phyloP scores from a whole-genome alignment of 768 basidiomycete genomes.

The Cystobasidium tubakii region DNA sequence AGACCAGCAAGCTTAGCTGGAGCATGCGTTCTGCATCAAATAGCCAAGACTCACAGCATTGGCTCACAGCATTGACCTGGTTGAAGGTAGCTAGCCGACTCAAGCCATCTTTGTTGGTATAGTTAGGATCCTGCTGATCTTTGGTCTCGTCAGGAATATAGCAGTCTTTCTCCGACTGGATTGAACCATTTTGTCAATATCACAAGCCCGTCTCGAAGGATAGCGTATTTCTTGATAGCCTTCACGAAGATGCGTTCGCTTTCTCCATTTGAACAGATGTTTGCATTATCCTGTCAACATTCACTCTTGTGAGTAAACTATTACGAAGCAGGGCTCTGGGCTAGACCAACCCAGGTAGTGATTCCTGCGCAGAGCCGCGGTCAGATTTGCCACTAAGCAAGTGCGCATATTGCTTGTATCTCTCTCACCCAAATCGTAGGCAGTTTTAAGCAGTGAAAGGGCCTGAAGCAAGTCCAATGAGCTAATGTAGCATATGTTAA shows the following conservation, averaged over 20 bases:
- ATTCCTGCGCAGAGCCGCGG: conserved; percentile 51
- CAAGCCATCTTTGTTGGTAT: conserved; percentile 54
- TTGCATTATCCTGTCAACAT: not conserved
- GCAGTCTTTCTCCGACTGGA: conserved; percentile 17
- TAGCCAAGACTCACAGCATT: not conserved
- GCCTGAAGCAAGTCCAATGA: conserved; percentile 53
- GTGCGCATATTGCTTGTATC: not conserved
- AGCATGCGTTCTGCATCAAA: no score
- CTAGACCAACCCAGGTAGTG: conserved; percentile 60
- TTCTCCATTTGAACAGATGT: conserved; percentile 59
- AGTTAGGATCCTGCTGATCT: conserved; percentile 49
- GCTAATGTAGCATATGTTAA: not conserved
- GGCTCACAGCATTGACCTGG: conserved; percentile 52
- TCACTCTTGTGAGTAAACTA: no score
- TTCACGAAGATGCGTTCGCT: conserved; percentile 66
- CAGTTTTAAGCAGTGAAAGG: conserved; percentile 27
- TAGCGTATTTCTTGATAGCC: conserved; percentile 61
- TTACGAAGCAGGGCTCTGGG: no score
- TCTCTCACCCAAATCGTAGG: conserved; percentile 24
- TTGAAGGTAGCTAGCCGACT: conserved; percentile 64
- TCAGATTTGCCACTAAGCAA: conserved; percentile 36
- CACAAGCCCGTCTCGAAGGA: conserved; percentile 68
- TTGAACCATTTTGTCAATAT: conserved; percentile 64
- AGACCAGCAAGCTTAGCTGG: no score
- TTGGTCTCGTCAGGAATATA: not conserved